Percentiles rank a stretch among this genome's conserved stretches.
Conservation (phyloP, 306 rosid species). For the Begonia peltatifolia region DNA sequence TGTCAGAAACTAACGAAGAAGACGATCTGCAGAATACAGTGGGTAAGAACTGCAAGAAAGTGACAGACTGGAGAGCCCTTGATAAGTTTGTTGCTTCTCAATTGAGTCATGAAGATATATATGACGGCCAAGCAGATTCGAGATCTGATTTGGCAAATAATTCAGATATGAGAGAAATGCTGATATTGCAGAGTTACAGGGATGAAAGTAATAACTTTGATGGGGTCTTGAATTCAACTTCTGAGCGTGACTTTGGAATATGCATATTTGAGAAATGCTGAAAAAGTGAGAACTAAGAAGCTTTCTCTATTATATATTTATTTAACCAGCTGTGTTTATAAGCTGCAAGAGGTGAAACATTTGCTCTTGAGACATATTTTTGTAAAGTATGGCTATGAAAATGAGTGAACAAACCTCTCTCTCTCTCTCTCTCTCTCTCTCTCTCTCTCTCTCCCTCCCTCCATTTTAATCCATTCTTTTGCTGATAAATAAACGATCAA, state of each 20-base stretch:
- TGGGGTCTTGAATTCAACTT: slow-evolving; percentile 39
- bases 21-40: slow-evolving; percentile 15
- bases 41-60: slow-evolving; percentile 22
- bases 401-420: slow-evolving; percentile 23
- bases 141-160: slow-evolving; percentile 27
- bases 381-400: slow-evolving; percentile 32
- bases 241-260: slow-evolving; percentile 79
- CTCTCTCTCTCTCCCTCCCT: too few species aligned
- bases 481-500: too few species aligned
- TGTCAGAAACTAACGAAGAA: slow-evolving; percentile 35
- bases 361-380: slow-evolving; percentile 10
- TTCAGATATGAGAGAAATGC: slow-evolving; percentile 26
- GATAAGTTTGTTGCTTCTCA: slow-evolving; percentile 98
- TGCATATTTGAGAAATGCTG: slow-evolving; percentile 84
- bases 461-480: too few species aligned
- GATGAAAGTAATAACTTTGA: slow-evolving; percentile 38
- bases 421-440: slow-evolving; percentile 9
- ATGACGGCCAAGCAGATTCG: slow-evolving; percentile 24
- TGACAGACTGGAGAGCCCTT: slow-evolving; percentile 85
- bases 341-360: too few species aligned
- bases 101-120: slow-evolving; percentile 15
- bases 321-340: too few species aligned
- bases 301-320: slow-evolving; percentile 1
- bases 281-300: slow-evolving; percentile 1
- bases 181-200: slow-evolving; percentile 34